Evolutionary conservation across 1,284 basidiomycete genomes (phyloP), one percentile per base, ranked within the genome.

Genomic region (Leccinum cinnamomeum): DNA sequence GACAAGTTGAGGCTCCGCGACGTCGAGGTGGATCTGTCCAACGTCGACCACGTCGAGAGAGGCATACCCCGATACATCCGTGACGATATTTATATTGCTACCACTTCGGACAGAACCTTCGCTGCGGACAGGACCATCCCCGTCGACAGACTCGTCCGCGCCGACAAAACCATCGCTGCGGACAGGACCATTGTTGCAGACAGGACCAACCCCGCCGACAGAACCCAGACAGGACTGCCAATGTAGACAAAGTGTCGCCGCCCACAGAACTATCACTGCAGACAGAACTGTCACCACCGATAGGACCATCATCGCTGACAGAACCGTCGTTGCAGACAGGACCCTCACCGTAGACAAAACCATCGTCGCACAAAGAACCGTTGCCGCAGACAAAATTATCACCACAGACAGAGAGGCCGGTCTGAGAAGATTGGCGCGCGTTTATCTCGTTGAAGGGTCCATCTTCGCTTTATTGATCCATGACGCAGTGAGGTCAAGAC

Each of bases 51-150:
- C 25, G 67, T 71, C 11, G 64, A 74, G 61, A 35, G 56, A 25
- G 72, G 76, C 46, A 70, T 74, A 5, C 70, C 65, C 2, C 74
- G 72, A 12, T 75, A 53, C 68, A 53, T 73, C 16, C 72, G 69
- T 0, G 62, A 62, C 7, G 2, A 4, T 3, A 14, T 56, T 7
- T 14, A 16, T 39, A 16, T 39, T 16, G 44, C 30, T 7, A 0
- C 30, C 18, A 11, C n/a, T 5, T 25, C 48, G 10, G 62, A 69
- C 6, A 39, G 37, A 39, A 14, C 37, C 37, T 39, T 39, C 37
- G 37, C 14, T 39, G 12, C 14, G 7, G 37, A 39, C 37, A 39
- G 14, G 37, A 14, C 37, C 37, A n/a, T 33, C 33, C 33, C 33
- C 37, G 37, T 14, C 14, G 37, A 39, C 37, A 39, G 14, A 39